Percentiles rank a stretch among this genome's conserved stretches.
phyloP scores from a whole-genome alignment of 495 filamentous ascomycete genomes.

The Halenospora varia region DNA sequence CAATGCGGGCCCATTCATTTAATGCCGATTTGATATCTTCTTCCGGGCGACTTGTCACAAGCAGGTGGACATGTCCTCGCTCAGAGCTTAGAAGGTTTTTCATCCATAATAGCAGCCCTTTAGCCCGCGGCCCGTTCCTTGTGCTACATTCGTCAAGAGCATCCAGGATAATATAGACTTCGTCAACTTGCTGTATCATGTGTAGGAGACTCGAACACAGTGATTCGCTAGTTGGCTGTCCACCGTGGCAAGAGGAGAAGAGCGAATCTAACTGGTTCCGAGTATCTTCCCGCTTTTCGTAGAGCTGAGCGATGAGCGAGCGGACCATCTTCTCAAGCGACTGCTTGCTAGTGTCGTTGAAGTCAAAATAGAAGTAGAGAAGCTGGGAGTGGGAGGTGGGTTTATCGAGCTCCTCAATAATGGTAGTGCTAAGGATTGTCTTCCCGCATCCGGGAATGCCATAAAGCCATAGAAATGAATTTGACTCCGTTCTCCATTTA shows the following conservation, averaged over 20 bases:
- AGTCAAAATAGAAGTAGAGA: conserved; percentile 37
- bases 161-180: conserved; percentile 40
- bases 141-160: conserved; percentile 40
- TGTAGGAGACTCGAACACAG: conserved; percentile 26
- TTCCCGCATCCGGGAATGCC: conserved; percentile 32
- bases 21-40: conserved; percentile 14
- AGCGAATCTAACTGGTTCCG: conserved; percentile 5
- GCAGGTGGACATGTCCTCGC: conserved; percentile 13
- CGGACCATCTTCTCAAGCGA: conserved; percentile 27
- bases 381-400: conserved; percentile 17
- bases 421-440: conserved; percentile 25
- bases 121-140: conserved; percentile 25
- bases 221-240: conserved; percentile 30
- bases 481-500: not conserved
- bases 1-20: not conserved
- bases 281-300: not conserved
- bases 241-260: conserved; percentile 7
- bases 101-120: conserved; percentile 24
- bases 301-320: not conserved
- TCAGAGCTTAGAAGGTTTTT: conserved; percentile 30
- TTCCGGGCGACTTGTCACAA: conserved; percentile 23
- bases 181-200: conserved; percentile 21
- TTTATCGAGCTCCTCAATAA: conserved; percentile 33
- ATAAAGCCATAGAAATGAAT: conserved; percentile 28
- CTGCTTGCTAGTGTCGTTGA: conserved; percentile 34